phyloP scores from a whole-genome alignment of 805 yeast species.

The Torulaspora gathmanii region DNA sequence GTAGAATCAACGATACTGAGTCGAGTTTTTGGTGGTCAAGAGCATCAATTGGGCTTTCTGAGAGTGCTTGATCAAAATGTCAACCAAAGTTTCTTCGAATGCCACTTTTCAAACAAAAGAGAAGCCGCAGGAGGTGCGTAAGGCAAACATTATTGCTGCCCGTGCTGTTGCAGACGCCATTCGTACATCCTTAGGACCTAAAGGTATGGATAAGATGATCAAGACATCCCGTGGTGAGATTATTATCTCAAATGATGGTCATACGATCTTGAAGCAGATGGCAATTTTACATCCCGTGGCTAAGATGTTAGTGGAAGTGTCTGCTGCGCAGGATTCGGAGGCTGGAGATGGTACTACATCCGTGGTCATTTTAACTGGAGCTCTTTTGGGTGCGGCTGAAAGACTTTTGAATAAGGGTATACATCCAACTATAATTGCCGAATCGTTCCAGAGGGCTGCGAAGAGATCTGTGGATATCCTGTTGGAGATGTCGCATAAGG shows the following conservation, averaged over 20 bases:
- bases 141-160: conserved; percentile 84
- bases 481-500: conserved; percentile 76
- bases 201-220: conserved; percentile 99
- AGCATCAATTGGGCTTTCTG: conserved; percentile 1
- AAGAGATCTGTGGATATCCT: conserved; percentile 73
- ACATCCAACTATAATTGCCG: conserved; percentile 94
- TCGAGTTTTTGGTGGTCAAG: neutral
- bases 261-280: conserved; percentile 94
- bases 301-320: conserved; percentile 92
- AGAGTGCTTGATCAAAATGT: conserved; percentile 12
- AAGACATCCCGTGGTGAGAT: conserved; percentile 89
- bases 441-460: conserved; percentile 87
- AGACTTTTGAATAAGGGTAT: conserved; percentile 82
- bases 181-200: conserved; percentile 94
- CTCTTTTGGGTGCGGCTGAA: conserved; percentile 92
- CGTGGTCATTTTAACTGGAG: conserved; percentile 93
- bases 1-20: neutral
- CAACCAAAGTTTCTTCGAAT: conserved; percentile 51
- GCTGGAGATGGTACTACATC: conserved; percentile 99
- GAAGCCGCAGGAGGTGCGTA: conserved; percentile 91
- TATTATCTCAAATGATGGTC: conserved; percentile 96
- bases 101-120: conserved; percentile 90
- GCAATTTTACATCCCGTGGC: conserved; percentile 99
- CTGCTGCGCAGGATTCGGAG: conserved; percentile 97
- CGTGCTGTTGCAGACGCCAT: conserved; percentile 94